Percentiles rank a stretch among this genome's conserved stretches.
Evolutionary conservation across 176 grass and related monocot genomes (phyloP).

Genomic region (Aegilops speltoides): DNA sequence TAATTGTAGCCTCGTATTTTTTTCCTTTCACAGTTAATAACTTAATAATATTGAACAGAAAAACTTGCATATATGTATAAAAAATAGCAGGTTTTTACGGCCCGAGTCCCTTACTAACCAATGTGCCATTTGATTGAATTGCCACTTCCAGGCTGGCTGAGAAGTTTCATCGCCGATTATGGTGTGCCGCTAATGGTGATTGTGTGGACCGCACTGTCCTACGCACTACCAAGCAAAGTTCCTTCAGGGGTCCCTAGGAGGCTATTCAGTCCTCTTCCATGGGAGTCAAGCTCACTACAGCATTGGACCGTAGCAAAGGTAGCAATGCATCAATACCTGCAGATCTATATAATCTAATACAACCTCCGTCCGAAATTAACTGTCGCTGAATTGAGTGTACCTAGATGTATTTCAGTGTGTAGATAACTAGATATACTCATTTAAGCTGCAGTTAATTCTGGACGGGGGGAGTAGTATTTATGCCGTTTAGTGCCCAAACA

Average conservation of each 20-base stretch:
- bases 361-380: too few relatives aligned
- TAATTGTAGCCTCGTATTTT: too few relatives aligned
- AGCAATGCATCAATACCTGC: not conserved
- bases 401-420: too few relatives aligned
- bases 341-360: not conserved
- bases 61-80: too few relatives aligned
- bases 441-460: too few relatives aligned
- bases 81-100: not conserved
- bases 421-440: too few relatives aligned
- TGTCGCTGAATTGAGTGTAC: too few relatives aligned
- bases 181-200: slow-evolving; percentile 93
- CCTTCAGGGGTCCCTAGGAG: slow-evolving; percentile 75
- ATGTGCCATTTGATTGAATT: not conserved
- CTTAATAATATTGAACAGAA: too few relatives aligned
- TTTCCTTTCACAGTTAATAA: too few relatives aligned
- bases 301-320: slow-evolving; percentile 90
- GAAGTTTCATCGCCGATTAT: slow-evolving; percentile 85
- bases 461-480: too few relatives aligned
- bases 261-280: slow-evolving; percentile 79
- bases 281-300: slow-evolving; percentile 57
- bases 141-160: slow-evolving; percentile 62
- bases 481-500: too few relatives aligned
- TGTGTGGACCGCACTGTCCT: slow-evolving; percentile 82
- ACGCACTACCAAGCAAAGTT: slow-evolving; percentile 58
- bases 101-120: not conserved